Evolutionary conservation across 2,329 filamentous ascomycete species (phyloP).

Genomic region (Ophiostoma montium): DNA sequence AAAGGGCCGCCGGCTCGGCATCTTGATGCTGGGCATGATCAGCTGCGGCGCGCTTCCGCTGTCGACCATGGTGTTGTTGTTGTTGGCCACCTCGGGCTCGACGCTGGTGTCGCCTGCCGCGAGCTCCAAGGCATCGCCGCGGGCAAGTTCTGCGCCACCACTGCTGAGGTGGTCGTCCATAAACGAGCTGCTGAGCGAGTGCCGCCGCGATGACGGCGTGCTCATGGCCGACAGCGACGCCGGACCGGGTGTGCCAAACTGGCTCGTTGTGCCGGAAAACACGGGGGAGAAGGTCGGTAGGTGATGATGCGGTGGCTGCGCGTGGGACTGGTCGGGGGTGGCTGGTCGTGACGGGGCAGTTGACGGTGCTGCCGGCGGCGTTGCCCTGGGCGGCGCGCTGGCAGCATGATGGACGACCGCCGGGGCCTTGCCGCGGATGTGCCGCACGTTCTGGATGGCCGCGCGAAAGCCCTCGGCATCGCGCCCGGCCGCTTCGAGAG

Average conservation of each 20-base stretch:
- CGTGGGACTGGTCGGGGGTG: not conserved
- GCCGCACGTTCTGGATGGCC: conserved; percentile 9
- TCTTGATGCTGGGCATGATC: conserved; percentile 93
- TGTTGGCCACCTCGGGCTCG: not conserved
- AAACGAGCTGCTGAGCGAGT: conserved; percentile 34
- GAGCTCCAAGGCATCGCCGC: not conserved
- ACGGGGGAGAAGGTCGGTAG: conserved; percentile 9
- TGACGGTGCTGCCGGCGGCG: not conserved
- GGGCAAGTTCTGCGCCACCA: conserved; percentile 20
- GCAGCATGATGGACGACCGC: not conserved
- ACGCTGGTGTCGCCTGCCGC: not conserved
- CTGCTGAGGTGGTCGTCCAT: conserved; percentile 22
- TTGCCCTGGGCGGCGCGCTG: not conserved
- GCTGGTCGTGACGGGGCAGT: not conserved
- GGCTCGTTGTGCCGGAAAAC: conserved; percentile 29
- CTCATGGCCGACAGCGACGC: conserved; percentile 27
- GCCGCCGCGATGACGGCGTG: conserved; percentile 33
- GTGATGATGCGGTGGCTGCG: no score
- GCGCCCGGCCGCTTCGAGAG: conserved; percentile 18
- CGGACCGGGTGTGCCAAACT: conserved; percentile 25
- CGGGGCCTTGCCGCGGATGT: not conserved
- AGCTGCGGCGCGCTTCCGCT: conserved; percentile 53
- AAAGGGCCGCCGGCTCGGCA: conserved; percentile 80
- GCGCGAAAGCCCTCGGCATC: conserved; percentile 21
- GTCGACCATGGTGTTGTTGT: conserved; percentile 28